A percentile compares a stretch with the other conserved stretches of the same genome.
Conservation (phyloP, 2,329 filamentous ascomycete species). For the Penicillium polonicum region DNA sequence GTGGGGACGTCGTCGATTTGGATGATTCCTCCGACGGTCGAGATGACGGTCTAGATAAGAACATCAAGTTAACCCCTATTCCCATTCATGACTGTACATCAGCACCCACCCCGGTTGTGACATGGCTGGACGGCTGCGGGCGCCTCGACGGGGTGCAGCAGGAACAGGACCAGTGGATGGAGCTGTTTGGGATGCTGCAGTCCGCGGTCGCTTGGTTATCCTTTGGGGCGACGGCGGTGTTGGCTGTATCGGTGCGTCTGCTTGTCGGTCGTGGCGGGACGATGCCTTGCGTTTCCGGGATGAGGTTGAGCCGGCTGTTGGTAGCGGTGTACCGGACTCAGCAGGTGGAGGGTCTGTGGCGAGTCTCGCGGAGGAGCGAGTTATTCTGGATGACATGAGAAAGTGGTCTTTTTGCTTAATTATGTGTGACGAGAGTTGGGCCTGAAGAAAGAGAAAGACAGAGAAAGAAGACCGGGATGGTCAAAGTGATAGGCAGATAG, state of each 20-base stretch:
- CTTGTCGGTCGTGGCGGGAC: constrained; percentile 49
- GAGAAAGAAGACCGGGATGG: constrained; percentile 5
- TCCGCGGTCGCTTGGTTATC: constrained; percentile 71
- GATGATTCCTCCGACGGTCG: constrained; percentile 65
- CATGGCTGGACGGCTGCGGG: constrained; percentile 40
- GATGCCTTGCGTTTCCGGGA: constrained; percentile 75
- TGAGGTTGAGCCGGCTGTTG: constrained; percentile 47
- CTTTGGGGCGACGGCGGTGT: constrained; percentile 45
- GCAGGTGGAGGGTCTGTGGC: constrained; percentile 61
- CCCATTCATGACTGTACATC: constrained; percentile 14
- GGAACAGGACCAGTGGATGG: constrained; percentile 41
- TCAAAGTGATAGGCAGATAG: constrained; percentile 8
- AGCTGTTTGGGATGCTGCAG: constrained; percentile 50
- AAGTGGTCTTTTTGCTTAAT: constrained; percentile 39
- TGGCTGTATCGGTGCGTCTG: constrained; percentile 37
- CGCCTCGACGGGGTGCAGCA: constrained; percentile 44
- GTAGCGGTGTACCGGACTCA: constrained; percentile 40
- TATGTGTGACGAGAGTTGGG: constrained; percentile 9
- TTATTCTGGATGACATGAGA: constrained; percentile 97
- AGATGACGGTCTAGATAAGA: constrained; percentile 55
- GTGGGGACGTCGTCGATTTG: constrained; percentile 54
- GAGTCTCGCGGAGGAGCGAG: constrained; percentile 90
- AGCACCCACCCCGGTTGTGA: constrained; percentile 43
- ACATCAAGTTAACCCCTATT: constrained; percentile 17
- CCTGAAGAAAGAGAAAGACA: constrained; percentile 9